phyloP scores from a whole-genome alignment of 768 basidiomycete species.

The Ramaria sp. region DNA sequence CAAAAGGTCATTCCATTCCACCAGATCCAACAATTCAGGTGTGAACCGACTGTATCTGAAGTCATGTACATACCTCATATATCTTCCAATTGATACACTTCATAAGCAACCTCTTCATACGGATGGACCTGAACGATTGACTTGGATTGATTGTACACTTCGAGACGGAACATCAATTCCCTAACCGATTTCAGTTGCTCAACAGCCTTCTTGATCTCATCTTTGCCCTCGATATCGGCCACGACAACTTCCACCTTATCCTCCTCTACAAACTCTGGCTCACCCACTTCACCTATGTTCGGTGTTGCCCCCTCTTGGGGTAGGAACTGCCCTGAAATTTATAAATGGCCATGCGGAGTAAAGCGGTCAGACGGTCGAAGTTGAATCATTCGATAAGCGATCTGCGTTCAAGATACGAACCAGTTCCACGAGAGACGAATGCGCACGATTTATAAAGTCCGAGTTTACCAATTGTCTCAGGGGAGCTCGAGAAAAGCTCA shows the following conservation, averaged over 20 bases:
- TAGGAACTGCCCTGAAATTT: constrained; percentile 32
- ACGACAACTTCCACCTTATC: constrained; percentile 43
- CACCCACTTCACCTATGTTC: constrained; percentile 30
- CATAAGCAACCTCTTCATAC: constrained; percentile 48
- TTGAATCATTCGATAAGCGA: neutral
- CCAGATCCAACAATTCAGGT: too few relatives aligned
- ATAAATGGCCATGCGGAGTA: neutral
- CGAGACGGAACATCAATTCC: neutral
- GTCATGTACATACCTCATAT: neutral
- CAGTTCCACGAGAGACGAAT: constrained; percentile 43
- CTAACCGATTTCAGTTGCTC: constrained; percentile 35
- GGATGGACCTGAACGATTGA: constrained; percentile 32
- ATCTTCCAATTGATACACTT: constrained; percentile 37
- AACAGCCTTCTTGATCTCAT: constrained; percentile 29
- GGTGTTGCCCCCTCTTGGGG: constrained; percentile 33
- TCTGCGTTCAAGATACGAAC: constrained; percentile 21
- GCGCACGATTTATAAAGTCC: constrained; percentile 43
- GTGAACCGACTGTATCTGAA: too few relatives aligned
- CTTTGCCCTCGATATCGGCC: constrained; percentile 24
- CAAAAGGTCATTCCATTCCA: too few relatives aligned
- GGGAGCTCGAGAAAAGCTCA: constrained; percentile 34
- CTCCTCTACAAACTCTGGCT: constrained; percentile 39
- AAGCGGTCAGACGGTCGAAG: neutral
- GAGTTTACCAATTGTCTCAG: constrained; percentile 37
- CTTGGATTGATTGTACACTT: neutral